Base-by-base conservation (phyloP, 163 green algal genomes). In the Scenedesmus sp. region DNA sequence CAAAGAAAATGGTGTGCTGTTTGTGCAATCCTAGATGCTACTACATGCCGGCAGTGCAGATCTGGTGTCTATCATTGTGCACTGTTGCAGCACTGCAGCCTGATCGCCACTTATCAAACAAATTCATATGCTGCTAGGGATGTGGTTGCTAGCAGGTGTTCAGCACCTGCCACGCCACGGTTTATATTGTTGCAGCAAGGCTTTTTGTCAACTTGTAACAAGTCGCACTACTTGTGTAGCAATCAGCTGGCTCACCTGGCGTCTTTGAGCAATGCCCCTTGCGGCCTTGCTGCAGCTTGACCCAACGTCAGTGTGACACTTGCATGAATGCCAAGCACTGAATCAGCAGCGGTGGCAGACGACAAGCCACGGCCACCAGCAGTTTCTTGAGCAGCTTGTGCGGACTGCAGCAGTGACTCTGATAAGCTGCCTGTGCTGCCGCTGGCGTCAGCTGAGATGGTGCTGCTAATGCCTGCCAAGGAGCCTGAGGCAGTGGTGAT, bases 401-500 rank as follows among this genome's bases (percentile, higher is more conserved):
- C 84, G 9, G 42, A 80, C 24, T 89, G 84, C 20, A 42, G 40
- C 15, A 89, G 22, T 24, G 59, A 3, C 6, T 83, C 59, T 40
- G 84, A 70, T 40, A 89, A 59, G 81, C 43, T 84, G 78, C 40
- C 56, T 22, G n/a, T 33, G 78, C 78, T 51, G 78, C 73, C n/a
- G 37, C 22, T 49, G 73, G 37, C 73, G n/a, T 49, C 73, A 83
- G 6, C 43, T 33, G 42, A 61, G 61, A 40, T 35, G 43, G 13
- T 72, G 44, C 65, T n/a, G 42, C 18, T 51, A 20, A 16, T 30
- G 1, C 3, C 85, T 20, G 85, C 68, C 9, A 43, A 16, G 22
- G 83, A 42, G 12, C 18, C 65, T n/a, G 59, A 37, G 61, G 30
- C 65, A 56, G 85, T 13, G 20, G 40, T 40, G 35, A 89, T 78